Evolutionary conservation across 805 yeast species (phyloP).

Genomic region (Starmera caribaea): DNA sequence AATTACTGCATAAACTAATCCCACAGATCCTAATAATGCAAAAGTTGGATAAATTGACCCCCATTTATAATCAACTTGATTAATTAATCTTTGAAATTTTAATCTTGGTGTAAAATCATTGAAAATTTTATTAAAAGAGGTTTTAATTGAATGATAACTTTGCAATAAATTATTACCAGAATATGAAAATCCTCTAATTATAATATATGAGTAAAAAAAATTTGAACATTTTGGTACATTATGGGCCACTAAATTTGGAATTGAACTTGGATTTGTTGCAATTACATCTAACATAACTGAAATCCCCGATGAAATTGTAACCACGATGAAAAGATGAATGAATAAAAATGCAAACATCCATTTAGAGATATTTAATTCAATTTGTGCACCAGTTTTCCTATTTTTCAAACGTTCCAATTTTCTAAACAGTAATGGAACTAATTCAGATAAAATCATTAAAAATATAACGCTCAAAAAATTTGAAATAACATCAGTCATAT

Average conservation of each 20-base stretch:
- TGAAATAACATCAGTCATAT: slow-evolving; percentile 42
- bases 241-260: slow-evolving; percentile 62
- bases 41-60: slow-evolving; percentile 72
- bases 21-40: slow-evolving; percentile 70
- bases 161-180: slow-evolving; percentile 66
- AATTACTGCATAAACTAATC: slow-evolving; percentile 66
- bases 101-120: slow-evolving; percentile 55
- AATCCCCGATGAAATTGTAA: slow-evolving; percentile 75
- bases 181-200: slow-evolving; percentile 67
- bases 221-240: slow-evolving; percentile 82
- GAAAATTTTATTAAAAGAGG: slow-evolving; percentile 23
- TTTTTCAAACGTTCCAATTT: slow-evolving; percentile 46
- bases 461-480: slow-evolving; percentile 61
- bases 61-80: slow-evolving; percentile 49
- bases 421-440: slow-evolving; percentile 51
- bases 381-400: slow-evolving; percentile 46
- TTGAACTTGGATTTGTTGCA: slow-evolving; percentile 59
- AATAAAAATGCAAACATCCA: slow-evolving; percentile 75
- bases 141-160: slow-evolving; percentile 37
- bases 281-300: slow-evolving; percentile 52
- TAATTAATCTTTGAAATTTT: slow-evolving; percentile 33
- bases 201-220: slow-evolving; percentile 71
- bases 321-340: slow-evolving; percentile 76
- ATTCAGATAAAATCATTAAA: slow-evolving; percentile 51
- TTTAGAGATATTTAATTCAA: slow-evolving; percentile 62